Conservation (phyloP, 352 stramenopile genomes). For the Globisporangium lucens region DNA sequence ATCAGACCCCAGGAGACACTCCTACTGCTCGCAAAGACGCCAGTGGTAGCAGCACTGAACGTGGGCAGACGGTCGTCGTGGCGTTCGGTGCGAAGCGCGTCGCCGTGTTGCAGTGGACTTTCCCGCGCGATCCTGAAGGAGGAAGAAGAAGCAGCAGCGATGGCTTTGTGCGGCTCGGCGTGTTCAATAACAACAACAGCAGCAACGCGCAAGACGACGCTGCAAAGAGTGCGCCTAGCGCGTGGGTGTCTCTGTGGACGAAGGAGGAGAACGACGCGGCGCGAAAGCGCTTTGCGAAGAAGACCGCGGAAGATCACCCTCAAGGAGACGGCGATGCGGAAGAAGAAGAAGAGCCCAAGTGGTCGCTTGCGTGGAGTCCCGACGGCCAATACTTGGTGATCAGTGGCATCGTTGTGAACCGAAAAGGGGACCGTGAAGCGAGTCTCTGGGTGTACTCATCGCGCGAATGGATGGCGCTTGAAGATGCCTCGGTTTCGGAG, state of each 20-base stretch:
- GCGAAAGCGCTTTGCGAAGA: slow-evolving; percentile 8
- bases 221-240: not conserved
- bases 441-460: slow-evolving; percentile 47
- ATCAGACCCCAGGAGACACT: slow-evolving; percentile 1
- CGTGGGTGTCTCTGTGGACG: not conserved
- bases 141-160: not conserved
- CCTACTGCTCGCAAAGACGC: not conserved
- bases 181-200: not conserved
- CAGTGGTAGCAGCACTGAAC: not conserved
- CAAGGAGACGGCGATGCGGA: not conserved
- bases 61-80: slow-evolving; percentile 16
- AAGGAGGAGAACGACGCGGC: slow-evolving; percentile 5
- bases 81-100: slow-evolving; percentile 23
- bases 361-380: slow-evolving; percentile 50
- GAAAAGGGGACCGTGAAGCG: slow-evolving; percentile 20
- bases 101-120: slow-evolving; percentile 23
- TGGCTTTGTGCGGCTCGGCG: not conserved
- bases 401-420: slow-evolving; percentile 22
- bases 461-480: slow-evolving; percentile 33
- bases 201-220: not conserved
- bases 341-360: slow-evolving; percentile 7
- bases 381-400: slow-evolving; percentile 52
- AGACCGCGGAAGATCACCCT: slow-evolving; percentile 1
- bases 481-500: not conserved
- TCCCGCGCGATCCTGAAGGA: not conserved